A percentile compares a stretch with the other conserved stretches of the same genome.
phyloP scores from a whole-genome alignment of 2,329 filamentous ascomycete genomes.

The Claviceps capensis region DNA sequence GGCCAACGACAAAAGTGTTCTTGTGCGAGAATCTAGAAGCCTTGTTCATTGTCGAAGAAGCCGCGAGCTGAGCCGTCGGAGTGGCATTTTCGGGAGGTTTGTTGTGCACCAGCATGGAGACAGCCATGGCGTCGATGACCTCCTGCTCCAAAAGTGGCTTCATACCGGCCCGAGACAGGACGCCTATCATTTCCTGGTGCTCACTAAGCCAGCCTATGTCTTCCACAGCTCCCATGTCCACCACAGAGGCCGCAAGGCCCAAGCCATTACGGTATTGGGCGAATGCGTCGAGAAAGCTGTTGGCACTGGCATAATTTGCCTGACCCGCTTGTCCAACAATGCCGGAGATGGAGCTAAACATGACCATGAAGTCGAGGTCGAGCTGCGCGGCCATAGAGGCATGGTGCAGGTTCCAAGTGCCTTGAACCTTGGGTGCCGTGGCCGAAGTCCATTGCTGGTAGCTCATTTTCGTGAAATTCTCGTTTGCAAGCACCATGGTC shows the following conservation, averaged over 20 bases:
- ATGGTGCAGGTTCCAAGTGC: constrained; percentile 23
- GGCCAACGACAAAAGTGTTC: constrained; percentile 6
- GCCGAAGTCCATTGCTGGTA: constrained; percentile 16
- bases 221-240: constrained; percentile 1
- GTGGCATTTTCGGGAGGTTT: not conserved
- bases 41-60: not conserved
- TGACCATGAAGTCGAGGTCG: constrained; percentile 24
- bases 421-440: constrained; percentile 17
- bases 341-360: constrained; percentile 21
- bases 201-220: not conserved
- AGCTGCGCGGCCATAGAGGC: not conserved
- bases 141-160: not conserved
- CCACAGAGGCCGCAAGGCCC: not conserved
- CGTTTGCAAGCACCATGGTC: constrained; percentile 19
- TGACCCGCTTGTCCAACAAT: constrained; percentile 22
- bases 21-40: not conserved
- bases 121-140: not conserved
- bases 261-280: constrained; percentile 13
- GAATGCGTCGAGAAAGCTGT: constrained; percentile 25
- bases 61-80: not conserved
- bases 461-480: constrained; percentile 19
- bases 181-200: not conserved
- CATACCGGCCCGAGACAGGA: not conserved
- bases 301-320: constrained; percentile 27
- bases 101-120: not conserved